phyloP scores from a whole-genome alignment of 2,329 filamentous ascomycete species.

The Aphanocladium album region DNA sequence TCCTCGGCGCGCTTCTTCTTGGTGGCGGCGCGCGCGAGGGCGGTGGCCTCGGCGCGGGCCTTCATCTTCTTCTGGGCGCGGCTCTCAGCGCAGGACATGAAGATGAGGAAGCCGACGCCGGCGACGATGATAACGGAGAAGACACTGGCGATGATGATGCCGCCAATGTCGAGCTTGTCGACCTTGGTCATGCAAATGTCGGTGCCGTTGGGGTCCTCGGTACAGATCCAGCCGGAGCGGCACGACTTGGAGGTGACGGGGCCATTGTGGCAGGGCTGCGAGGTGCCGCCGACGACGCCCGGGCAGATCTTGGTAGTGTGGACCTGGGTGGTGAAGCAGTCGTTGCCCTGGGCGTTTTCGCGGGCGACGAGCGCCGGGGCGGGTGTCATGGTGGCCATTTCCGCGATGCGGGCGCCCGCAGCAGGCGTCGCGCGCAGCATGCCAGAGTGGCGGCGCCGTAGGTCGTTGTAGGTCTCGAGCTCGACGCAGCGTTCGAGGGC shows the following conservation, averaged over 20 bases:
- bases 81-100: conserved; percentile 49
- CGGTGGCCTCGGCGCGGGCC: conserved; percentile 45
- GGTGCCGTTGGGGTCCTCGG: conserved; percentile 30
- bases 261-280: conserved; percentile 36
- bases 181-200: conserved; percentile 36
- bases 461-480: conserved; percentile 19
- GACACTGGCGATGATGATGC: conserved; percentile 44
- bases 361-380: conserved; percentile 14
- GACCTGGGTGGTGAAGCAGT: conserved; percentile 34
- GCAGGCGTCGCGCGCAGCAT: conserved; percentile 8
- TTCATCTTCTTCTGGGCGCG: conserved; percentile 37
- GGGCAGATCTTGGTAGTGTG: conserved; percentile 35
- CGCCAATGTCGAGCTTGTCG: conserved; percentile 36
- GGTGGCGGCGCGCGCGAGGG: conserved; percentile 43
- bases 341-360: conserved; percentile 15
- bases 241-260: conserved; percentile 34
- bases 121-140: conserved; percentile 38
- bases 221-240: conserved; percentile 40
- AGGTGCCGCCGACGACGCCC: conserved; percentile 31
- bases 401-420: neutral
- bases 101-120: conserved; percentile 37
- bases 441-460: conserved; percentile 12
- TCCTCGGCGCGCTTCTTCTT: conserved; percentile 36
- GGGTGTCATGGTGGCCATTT: conserved; percentile 15
- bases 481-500: conserved; percentile 30